Evolutionary conservation across 768 basidiomycete species (phyloP).

Genomic region (Infundibulicybe gibba): DNA sequence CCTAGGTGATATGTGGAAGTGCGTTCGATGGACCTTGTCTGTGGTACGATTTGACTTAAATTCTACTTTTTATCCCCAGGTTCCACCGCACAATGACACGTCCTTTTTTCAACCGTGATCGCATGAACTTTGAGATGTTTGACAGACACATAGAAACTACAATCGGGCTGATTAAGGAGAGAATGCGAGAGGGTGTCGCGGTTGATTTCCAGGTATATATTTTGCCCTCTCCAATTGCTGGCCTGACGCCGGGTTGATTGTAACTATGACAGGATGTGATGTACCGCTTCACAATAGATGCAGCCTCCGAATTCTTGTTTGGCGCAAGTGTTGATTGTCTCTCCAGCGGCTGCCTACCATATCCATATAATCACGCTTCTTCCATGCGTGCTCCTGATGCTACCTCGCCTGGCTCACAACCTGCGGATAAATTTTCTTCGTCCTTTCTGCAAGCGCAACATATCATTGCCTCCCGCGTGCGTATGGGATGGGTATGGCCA

Average conservation of each 20-base stretch:
- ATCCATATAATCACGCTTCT: conserved; percentile 37
- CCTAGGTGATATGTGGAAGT: conserved; percentile 47
- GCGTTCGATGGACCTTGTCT: conserved; percentile 2
- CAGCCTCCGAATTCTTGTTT: conserved; percentile 65
- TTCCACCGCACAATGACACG: conserved; percentile 63
- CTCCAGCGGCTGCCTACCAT: conserved; percentile 40
- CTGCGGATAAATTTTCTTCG: conserved; percentile 39
- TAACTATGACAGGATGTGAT: conserved; percentile 61
- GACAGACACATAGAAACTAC: conserved; percentile 46
- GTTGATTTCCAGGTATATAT: conserved; percentile 53
- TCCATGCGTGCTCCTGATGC: conserved; percentile 15
- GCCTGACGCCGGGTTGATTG: background rate
- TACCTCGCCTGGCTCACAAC: conserved; percentile 16
- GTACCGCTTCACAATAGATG: conserved; percentile 62
- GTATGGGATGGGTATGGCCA: conserved; percentile 50
- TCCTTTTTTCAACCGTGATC: conserved; percentile 58
- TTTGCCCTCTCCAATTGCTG: background rate
- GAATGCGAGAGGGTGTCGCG: conserved; percentile 44
- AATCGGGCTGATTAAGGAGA: conserved; percentile 41
- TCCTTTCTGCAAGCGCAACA: conserved; percentile 49
- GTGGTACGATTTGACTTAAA: background rate
- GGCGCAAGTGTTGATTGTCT: conserved; percentile 55
- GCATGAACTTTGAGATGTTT: conserved; percentile 60
- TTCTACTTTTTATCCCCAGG: conserved; percentile 17
- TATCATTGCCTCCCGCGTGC: conserved; percentile 35